Evolutionary conservation across 164 flowering plant species (phyloP), one percentile per base, ranked within the genome.

Genomic region (Umbellularia californica): DNA sequence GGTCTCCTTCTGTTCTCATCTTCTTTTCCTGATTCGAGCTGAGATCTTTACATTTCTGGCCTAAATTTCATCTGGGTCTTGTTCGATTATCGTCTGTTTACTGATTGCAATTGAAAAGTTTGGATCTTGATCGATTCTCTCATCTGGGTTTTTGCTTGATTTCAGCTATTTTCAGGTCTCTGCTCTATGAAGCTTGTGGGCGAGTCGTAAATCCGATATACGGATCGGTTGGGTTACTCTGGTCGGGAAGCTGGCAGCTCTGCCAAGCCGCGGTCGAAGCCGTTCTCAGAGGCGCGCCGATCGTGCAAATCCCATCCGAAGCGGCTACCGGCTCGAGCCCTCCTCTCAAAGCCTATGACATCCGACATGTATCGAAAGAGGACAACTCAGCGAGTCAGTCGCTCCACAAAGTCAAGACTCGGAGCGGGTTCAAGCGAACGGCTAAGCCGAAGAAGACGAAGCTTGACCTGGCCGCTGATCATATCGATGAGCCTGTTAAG

Each of bases 121-220:
- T 41, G 47, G 47, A 9, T 41, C 11, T 41, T 41, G 47, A 41
- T 41, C 47, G 11, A 41, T 41, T 41, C 1, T 41, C 47, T 41
- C 47, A 41, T 41, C 47, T 9, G 47, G 47, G 2, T 7, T 41
- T 41, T 41, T n/a, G 64, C 17, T 68, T 13, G 30, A 5, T 20
- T 28, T 10, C 91, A 93, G 97, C 85, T 22, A 81, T 91, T 0
- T 93, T 93, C 76, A 79, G 88, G 81, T 93, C 98, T 1, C 76
- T 93, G 11, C 73, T 93, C 20, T 91, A 90, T 73, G 98, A 93
- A 75, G 98, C 98, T 1, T 91, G 98, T 76, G 98, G 98, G 7
- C 72, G 97, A 75, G 87, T 90, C n/a, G 91, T 93, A 51, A 85
- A 90, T 70, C 93, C 95, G n/a, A 77, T 89, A 2, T 84, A 85